Percentiles rank a stretch among this genome's conserved stretches.
These are phyloP conservation scores for Umbelopsis sp. DNA, from an alignment of 192 early-diverging fungal species.

Conservation along the genomic window DNA sequence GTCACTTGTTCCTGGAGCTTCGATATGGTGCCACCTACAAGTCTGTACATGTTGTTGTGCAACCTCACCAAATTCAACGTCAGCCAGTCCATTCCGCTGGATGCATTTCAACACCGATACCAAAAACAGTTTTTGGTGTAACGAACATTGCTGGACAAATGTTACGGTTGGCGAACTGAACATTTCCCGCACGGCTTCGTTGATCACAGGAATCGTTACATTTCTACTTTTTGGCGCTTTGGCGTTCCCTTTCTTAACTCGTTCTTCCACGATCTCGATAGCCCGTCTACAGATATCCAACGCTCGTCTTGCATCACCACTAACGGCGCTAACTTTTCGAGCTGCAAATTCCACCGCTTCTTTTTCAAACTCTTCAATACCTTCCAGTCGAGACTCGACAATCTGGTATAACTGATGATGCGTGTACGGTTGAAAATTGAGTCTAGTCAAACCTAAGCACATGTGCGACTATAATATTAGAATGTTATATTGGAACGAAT, in stretches of 20 bases:
- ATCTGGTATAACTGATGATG: slow-evolving; percentile 84
- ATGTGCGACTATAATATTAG: not conserved
- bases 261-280: slow-evolving; percentile 68
- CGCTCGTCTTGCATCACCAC: slow-evolving; percentile 92
- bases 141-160: slow-evolving; percentile 69
- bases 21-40: slow-evolving; percentile 66
- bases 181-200: slow-evolving; percentile 87
- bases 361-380: slow-evolving; percentile 66
- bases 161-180: slow-evolving; percentile 75
- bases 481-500: not conserved
- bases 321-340: slow-evolving; percentile 93
- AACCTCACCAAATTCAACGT: slow-evolving; percentile 76
- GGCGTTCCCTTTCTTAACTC: slow-evolving; percentile 25
- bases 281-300: slow-evolving; percentile 91
- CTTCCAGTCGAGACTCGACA: slow-evolving; percentile 79
- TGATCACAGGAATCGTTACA: slow-evolving; percentile 71
- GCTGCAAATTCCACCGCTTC: slow-evolving; percentile 95
- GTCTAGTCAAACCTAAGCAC: slow-evolving; percentile 71
- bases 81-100: slow-evolving; percentile 66
- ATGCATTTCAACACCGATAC: slow-evolving; percentile 65
- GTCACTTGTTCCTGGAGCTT: slow-evolving; percentile 59
- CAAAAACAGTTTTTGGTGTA: slow-evolving; percentile 88
- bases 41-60: slow-evolving; percentile 65
- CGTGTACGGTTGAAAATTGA: slow-evolving; percentile 93
- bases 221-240: slow-evolving; percentile 28